These are phyloP conservation scores for Petunia hybrid DNA, from an alignment of 305 asterid species.

Conservation along the genomic window DNA sequence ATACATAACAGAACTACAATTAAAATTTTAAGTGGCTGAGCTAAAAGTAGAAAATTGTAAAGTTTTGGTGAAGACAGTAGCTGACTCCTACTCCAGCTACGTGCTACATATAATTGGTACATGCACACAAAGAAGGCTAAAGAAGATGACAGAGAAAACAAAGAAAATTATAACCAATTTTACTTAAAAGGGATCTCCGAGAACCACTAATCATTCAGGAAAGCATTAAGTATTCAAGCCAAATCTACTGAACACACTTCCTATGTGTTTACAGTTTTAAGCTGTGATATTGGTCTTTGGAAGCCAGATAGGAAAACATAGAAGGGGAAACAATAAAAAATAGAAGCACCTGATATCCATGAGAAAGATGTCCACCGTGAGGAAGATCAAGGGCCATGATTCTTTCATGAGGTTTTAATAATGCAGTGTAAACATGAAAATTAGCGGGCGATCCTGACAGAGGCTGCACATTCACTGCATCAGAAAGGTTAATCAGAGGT, in stretches of 20 bases:
- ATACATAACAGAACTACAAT: conserved; percentile 30
- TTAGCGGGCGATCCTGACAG: conserved; percentile 86
- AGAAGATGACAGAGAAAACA: background rate
- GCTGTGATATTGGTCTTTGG: background rate
- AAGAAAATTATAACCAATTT: background rate
- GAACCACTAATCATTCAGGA: background rate
- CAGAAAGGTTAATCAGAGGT: conserved; percentile 22
- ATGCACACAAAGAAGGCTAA: background rate
- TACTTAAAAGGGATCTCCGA: background rate
- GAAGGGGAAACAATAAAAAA: background rate
- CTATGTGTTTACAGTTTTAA: background rate
- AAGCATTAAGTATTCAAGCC: background rate
- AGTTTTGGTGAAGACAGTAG: background rate
- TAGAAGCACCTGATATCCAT: conserved; percentile 74
- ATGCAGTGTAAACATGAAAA: conserved; percentile 85
- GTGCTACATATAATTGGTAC: background rate
- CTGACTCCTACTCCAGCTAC: background rate
- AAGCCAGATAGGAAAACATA: background rate
- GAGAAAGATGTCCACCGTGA: conserved; percentile 93
- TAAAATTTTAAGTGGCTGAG: background rate
- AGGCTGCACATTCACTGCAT: conserved; percentile 88
- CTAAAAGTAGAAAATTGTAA: background rate
- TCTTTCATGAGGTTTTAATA: conserved; percentile 83
- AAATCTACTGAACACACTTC: background rate
- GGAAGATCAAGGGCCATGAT: conserved; percentile 97